Evolutionary conservation across 2,329 filamentous ascomycete species (phyloP).

Genomic region (Epichloe brachyelytri): DNA sequence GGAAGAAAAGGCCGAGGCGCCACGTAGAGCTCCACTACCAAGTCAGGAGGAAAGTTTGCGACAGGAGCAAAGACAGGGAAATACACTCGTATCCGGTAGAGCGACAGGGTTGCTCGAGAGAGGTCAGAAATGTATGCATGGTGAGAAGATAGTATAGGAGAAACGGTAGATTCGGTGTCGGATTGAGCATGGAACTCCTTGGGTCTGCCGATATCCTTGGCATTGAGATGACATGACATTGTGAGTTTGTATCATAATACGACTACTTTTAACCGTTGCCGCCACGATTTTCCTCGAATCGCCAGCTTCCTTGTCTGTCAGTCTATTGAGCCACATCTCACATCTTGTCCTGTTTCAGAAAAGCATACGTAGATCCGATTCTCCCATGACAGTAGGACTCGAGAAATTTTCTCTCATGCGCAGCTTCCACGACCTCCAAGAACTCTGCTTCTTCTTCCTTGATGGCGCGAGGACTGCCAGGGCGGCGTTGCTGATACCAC

Average conservation of each 20-base stretch:
- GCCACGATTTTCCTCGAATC: neutral
- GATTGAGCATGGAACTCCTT: too few relatives aligned
- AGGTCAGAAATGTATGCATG: too few relatives aligned
- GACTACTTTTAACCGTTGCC: neutral
- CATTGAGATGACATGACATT: too few relatives aligned
- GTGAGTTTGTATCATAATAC: too few relatives aligned
- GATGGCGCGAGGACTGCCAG: neutral
- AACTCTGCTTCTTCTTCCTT: neutral
- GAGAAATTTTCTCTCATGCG: neutral
- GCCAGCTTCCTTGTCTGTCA: neutral
- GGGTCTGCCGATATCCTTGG: too few relatives aligned
- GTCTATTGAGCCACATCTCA: too few relatives aligned
- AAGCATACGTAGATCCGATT: neutral
- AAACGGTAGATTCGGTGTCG: too few relatives aligned
- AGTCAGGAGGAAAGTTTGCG: conserved; percentile 74
- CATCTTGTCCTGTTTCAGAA: neutral
- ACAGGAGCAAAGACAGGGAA: conserved; percentile 57
- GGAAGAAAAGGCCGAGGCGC: conserved; percentile 21
- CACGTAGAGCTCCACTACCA: conserved; percentile 56
- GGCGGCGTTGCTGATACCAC: neutral
- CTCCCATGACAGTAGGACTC: neutral
- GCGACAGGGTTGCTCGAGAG: too few relatives aligned
- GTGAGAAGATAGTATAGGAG: too few relatives aligned
- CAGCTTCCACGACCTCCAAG: neutral
- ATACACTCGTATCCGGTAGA: conserved; percentile 32